Base-by-base conservation (phyloP, 805 yeast genomes). In the Suhomyces faveliae region DNA sequence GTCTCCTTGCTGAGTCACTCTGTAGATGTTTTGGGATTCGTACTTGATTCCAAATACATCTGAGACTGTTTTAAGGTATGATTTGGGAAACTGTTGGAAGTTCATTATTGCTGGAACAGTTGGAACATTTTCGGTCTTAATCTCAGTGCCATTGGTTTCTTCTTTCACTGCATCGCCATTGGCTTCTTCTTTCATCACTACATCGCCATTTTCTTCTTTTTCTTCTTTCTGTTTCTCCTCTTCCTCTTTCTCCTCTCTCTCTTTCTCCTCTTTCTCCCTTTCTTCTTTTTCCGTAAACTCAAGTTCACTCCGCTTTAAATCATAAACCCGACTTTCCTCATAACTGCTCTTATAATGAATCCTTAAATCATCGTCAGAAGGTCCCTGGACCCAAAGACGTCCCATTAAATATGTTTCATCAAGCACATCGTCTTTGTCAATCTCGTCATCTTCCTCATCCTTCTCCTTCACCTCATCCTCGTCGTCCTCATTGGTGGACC, bases 351-450 rank as follows among this genome's bases (percentile, higher is more conserved):
- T 55, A 21, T 55, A 56, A 48, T 67, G 61, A 2, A 67, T 54
- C 10, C 50, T 47, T 37, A 76, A 51, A 58, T 80, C 84, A 45
- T 68, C 72, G 24, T 66, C 64, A 60, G 74, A 59, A 1, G 98
- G 98, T 0, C 99, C 99, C 64, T 90, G 97, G 2, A 94, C 77
- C 94, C 96, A 90, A 13, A 91, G 61, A 47, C 87, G 74, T 5
- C 97, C 96, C 85, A 87, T 85, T 22, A 85, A 73, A 58, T 85
- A 89, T 0, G 82, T 78, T 45, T 80, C 82, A 33, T 76, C 81
- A 13, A 59, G 54, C 17, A 71, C 69, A 21, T 74, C 82, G 15
- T 74, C 81, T 12, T 68, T 69, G 10, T 70, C 74, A 5, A 69
- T 76, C 6, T 59, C 71, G 9, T 68, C 70, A 3, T 61, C 61